phyloP scores from a whole-genome alignment of 257 asterid genomes.

The Gentiana straminea region DNA sequence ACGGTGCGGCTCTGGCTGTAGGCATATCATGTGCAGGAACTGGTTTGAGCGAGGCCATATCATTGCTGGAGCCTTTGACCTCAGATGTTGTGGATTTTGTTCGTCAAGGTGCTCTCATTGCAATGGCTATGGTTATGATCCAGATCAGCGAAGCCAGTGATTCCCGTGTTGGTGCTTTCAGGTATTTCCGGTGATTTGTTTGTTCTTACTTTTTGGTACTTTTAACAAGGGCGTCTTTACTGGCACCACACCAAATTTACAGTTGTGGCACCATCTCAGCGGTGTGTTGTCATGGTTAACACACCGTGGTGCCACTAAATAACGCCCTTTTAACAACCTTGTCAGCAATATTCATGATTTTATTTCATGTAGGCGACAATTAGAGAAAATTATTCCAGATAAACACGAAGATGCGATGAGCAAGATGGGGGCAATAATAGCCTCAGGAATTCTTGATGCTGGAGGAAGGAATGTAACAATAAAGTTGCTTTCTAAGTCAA shows the following conservation, averaged over 20 bases:
- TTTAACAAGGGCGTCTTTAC: neutral
- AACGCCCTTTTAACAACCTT: neutral
- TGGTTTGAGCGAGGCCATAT: constrained; percentile 93
- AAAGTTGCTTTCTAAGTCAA: constrained; percentile 74
- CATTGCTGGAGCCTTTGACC: constrained; percentile 89
- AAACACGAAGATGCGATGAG: constrained; percentile 98
- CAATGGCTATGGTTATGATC: constrained; percentile 99
- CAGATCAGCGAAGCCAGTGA: constrained; percentile 92
- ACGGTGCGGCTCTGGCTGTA: constrained; percentile 97
- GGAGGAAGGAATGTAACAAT: constrained; percentile 94
- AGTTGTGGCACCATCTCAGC: too few relatives aligned
- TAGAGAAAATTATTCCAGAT: constrained; percentile 82
- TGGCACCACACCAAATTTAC: too few relatives aligned
- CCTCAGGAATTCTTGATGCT: constrained; percentile 94
- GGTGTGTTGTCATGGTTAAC: too few relatives aligned
- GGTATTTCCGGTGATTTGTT: constrained; percentile 28
- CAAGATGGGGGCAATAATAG: constrained; percentile 98
- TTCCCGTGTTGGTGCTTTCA: constrained; percentile 92
- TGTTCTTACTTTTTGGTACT: neutral
- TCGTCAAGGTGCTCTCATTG: constrained; percentile 98
- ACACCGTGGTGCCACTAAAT: too few relatives aligned
- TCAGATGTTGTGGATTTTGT: constrained; percentile 96
- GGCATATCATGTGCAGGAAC: constrained; percentile 99
- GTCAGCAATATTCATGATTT: neutral
- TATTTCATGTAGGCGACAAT: constrained; percentile 51